Percentiles rank a stretch among this genome's conserved stretches.
phyloP scores from a whole-genome alignment of 1,284 basidiomycete genomes.

The Rhodotorula sp. region DNA sequence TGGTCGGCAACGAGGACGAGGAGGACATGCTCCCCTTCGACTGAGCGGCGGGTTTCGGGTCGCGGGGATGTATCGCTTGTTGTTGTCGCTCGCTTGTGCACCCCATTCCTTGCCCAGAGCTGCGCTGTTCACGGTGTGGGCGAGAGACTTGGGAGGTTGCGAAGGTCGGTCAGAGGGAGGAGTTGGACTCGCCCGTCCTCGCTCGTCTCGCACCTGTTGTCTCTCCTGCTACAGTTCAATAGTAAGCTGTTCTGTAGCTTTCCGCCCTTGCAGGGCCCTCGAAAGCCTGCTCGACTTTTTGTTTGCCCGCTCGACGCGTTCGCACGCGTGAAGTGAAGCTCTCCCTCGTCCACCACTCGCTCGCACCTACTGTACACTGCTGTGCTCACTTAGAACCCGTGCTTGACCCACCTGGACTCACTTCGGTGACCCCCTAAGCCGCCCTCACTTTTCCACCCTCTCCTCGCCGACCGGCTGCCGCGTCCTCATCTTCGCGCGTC shows the following conservation, averaged over 20 bases:
- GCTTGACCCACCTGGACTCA: too few species aligned
- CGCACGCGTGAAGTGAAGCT: too few species aligned
- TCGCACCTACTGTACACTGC: too few species aligned
- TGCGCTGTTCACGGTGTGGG: neutral
- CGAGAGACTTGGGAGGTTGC: neutral
- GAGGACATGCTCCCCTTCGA: slow-evolving; percentile 25
- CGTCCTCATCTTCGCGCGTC: neutral
- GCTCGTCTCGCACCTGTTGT: neutral
- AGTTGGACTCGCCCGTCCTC: neutral
- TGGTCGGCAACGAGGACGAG: neutral
- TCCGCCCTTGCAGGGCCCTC: too few species aligned
- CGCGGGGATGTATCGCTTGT: neutral
- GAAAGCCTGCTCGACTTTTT: neutral
- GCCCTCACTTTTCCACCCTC: neutral
- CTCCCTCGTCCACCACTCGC: too few species aligned
- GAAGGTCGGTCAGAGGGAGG: neutral
- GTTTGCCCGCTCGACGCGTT: too few species aligned
- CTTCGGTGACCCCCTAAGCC: neutral
- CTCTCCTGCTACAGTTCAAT: too few species aligned
- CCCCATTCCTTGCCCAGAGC: neutral
- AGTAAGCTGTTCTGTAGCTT: neutral
- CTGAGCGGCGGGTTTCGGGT: neutral
- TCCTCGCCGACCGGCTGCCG: neutral
- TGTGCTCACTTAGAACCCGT: too few species aligned
- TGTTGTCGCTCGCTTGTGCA: neutral